phyloP scores from a whole-genome alignment of 148 eudicot genomes.

The Silene latifolia region DNA sequence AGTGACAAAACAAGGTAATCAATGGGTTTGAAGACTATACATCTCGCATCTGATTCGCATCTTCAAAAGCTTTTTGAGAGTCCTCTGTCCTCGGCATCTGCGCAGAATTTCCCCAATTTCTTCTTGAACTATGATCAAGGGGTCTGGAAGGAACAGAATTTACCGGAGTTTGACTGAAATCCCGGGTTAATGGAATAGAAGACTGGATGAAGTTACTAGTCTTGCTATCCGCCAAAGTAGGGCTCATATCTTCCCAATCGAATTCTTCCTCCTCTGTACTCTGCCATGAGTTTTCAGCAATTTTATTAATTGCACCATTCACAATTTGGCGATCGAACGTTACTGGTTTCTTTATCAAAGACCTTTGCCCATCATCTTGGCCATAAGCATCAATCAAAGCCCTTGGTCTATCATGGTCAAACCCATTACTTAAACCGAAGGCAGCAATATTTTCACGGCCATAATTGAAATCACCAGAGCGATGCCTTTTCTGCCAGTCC shows the following conservation, averaged over 20 bases:
- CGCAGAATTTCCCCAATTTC: slow-evolving; percentile 31
- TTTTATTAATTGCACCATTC: slow-evolving; percentile 41
- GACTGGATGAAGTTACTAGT: slow-evolving; percentile 31
- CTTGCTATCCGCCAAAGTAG: slow-evolving; percentile 46
- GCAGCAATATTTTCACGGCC: slow-evolving; percentile 35
- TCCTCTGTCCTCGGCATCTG: slow-evolving; percentile 30
- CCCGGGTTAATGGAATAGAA: slow-evolving; percentile 29
- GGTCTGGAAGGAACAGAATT: slow-evolving; percentile 32
- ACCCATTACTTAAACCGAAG: slow-evolving; percentile 35
- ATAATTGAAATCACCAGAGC: slow-evolving; percentile 32
- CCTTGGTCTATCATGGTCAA: slow-evolving; percentile 69
- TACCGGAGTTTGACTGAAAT: slow-evolving; percentile 36
- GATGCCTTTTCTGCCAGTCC: slow-evolving; percentile 44
- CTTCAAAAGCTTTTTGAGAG: slow-evolving; percentile 39
- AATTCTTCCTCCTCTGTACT: slow-evolving; percentile 88
- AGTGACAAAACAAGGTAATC: slow-evolving; percentile 1
- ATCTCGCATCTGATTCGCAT: slow-evolving; percentile 32
- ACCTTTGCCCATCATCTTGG: slow-evolving; percentile 56
- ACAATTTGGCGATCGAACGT: slow-evolving; percentile 27
- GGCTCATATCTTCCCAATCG: slow-evolving; percentile 83
- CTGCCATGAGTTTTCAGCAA: slow-evolving; percentile 56
- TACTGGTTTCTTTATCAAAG: slow-evolving; percentile 36
- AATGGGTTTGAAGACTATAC: slow-evolving; percentile 43
- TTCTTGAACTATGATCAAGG: slow-evolving; percentile 38
- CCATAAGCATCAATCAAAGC: slow-evolving; percentile 96